Evolutionary conservation across 129 eudicot species (phyloP).

Genomic region (Flaveria trinervia): DNA sequence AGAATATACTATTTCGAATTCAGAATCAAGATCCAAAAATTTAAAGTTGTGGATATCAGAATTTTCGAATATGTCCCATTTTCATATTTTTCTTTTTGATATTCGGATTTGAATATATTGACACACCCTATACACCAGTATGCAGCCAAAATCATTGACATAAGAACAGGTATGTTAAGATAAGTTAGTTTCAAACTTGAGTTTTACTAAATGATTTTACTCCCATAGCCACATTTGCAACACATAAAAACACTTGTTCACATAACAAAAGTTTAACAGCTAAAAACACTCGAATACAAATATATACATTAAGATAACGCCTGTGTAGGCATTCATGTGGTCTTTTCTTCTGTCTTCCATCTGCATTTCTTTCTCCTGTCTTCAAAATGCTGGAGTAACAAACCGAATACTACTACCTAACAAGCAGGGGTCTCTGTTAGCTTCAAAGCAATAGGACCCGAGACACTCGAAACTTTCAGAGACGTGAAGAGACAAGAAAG

Average conservation of each 20-base stretch:
- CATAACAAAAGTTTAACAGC: conserved; percentile 4
- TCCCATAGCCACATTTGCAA: background rate
- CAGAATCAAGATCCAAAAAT: too few relatives aligned
- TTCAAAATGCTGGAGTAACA: conserved; percentile 2
- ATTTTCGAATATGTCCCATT: too few relatives aligned
- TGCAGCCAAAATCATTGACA: too few relatives aligned
- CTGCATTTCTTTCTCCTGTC: conserved; percentile 25
- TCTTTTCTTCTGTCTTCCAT: conserved; percentile 12
- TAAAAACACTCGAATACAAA: conserved; percentile 11
- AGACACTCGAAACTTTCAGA: conserved; percentile 54
- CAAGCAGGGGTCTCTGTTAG: conserved; percentile 72
- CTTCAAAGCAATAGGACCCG: conserved; percentile 45
- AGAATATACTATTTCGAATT: too few relatives aligned
- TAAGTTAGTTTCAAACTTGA: too few relatives aligned
- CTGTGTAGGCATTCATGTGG: background rate
- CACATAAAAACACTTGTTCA: conserved; percentile 13
- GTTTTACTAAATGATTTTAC: too few relatives aligned
- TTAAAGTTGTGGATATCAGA: too few relatives aligned
- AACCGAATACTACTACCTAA: conserved; percentile 29
- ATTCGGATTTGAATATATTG: too few relatives aligned
- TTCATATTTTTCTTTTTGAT: too few relatives aligned
- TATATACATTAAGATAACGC: conserved; percentile 18
- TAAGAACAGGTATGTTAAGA: too few relatives aligned
- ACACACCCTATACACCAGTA: too few relatives aligned
- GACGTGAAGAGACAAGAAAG: conserved; percentile 76